Evolutionary conservation across 1,284 basidiomycete species (phyloP), one percentile per base, ranked within the genome.

Genomic region (Cutaneotrichosporon sp.): DNA sequence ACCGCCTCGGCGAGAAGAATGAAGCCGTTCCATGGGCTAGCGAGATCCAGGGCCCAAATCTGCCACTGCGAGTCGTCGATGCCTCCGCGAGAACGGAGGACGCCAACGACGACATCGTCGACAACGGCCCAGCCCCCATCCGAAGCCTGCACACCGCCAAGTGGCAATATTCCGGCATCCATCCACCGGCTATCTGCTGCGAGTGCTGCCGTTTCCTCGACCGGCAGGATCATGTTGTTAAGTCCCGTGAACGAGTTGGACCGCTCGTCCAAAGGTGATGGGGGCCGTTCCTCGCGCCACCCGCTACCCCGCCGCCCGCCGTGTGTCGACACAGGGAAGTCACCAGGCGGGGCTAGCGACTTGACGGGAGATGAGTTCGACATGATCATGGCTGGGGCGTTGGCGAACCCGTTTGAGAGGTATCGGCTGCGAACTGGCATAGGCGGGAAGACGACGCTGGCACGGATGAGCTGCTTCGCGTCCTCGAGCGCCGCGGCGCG

Each of bases 11-110:
- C 67, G 16, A 63, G 50, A 3, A 71, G 58, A 19, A 49, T 57
- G 1, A 35, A 41, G 19, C 67, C 67, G 49, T 71, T 67, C 65
- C 64, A 71, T 2, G 65, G 55, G 6, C 51, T 27, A 2, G 45
- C 16, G 3, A 73, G 59, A 41, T 74, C 70, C 5, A 71, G 17
- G 1, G 55, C 49, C 61, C 66, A 70, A 3, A 70, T 42, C 34
- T 68, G 61, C 67, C 68, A 74, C 46, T 65, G 61, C 16, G 59
- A 55, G 54, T 74, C 68, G 48, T 70, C 64, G 45, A 71, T 66
- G 7, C 67, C 67, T 2, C 56, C 46, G 1, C 61, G 55, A 0
- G 39, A 44, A 31, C 65, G 51, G 24, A 64, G 57, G 1, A 71
- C 46, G 9, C 70, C 70, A 2, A 67, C 32, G 7, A 71, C 34